Evolutionary conservation across 495 filamentous ascomycete genomes (phyloP).

Genomic region (Astrocystis sublimbata): DNA sequence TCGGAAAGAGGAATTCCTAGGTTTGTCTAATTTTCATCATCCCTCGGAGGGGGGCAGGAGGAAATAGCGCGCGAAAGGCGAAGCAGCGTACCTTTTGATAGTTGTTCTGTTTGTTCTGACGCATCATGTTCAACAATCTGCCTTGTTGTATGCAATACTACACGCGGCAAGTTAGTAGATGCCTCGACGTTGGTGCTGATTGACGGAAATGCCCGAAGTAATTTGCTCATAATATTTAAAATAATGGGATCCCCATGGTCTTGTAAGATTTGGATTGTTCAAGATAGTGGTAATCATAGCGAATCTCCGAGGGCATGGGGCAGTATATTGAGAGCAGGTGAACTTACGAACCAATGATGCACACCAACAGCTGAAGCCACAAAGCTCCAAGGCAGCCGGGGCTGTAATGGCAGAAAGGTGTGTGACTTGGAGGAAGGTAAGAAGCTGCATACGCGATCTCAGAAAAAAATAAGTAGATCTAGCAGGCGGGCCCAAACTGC

Average conservation of each 20-base stretch:
- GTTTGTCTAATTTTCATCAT: conserved; percentile 78
- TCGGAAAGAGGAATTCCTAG: conserved; percentile 99
- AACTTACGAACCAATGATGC: conserved; percentile 23
- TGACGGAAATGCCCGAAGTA: not conserved
- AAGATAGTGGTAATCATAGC: conserved; percentile 54
- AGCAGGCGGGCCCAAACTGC: conserved; percentile 11
- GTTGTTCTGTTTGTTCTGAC: not conserved
- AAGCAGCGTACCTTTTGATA: conserved; percentile 27
- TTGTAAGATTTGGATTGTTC: conserved; percentile 87
- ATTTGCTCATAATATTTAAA: conserved; percentile 68
- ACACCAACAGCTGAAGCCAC: not conserved
- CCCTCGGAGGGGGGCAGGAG: conserved; percentile 42
- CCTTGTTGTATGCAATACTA: conserved; percentile 6
- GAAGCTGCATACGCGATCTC: not conserved
- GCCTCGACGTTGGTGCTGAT: not conserved
- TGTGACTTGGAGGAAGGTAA: conserved; percentile 12
- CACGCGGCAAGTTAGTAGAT: not conserved
- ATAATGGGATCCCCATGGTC: conserved; percentile 64
- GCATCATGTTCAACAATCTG: not conserved
- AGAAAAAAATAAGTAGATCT: conserved; percentile 20
- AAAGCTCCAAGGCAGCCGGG: not conserved
- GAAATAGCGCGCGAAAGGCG: not conserved
- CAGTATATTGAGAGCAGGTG: conserved; percentile 4
- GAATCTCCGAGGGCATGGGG: conserved; percentile 32
- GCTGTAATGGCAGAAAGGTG: conserved; percentile 14